Percentiles rank a stretch among this genome's conserved stretches.
These are phyloP conservation scores for Protomyces gravidus DNA, from an alignment of 1,139 yeast species.

Conservation along the genomic window DNA sequence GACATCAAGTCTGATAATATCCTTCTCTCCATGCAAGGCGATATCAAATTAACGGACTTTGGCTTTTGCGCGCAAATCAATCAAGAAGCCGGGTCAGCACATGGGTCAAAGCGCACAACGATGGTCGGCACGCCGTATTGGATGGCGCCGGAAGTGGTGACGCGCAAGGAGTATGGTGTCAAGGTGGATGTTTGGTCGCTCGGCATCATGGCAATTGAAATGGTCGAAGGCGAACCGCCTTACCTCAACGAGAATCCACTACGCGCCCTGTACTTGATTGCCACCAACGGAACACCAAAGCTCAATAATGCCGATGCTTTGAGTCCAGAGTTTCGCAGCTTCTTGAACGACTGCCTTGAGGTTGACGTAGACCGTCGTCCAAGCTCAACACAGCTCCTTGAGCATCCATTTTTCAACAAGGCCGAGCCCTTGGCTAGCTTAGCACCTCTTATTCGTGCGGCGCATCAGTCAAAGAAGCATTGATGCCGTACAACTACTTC, in stretches of 20 bases:
- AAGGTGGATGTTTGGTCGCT: slow-evolving; percentile 97
- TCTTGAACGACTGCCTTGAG: slow-evolving; percentile 72
- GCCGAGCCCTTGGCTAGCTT: slow-evolving; percentile 72
- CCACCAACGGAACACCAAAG: slow-evolving; percentile 92
- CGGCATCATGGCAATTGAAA: slow-evolving; percentile 96
- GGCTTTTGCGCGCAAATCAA: slow-evolving; percentile 96
- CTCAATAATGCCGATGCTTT: slow-evolving; percentile 83
- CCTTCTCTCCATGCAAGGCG: slow-evolving; percentile 72
- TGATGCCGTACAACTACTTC: no score
- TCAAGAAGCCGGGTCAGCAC: slow-evolving; percentile 51
- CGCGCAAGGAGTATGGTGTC: slow-evolving; percentile 91
- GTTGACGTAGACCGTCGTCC: slow-evolving; percentile 84
- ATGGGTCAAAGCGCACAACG: slow-evolving; percentile 70
- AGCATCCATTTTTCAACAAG: slow-evolving; percentile 63
- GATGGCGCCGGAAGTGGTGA: slow-evolving; percentile 99
- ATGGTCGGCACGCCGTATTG: slow-evolving; percentile 99
- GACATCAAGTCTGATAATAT: slow-evolving; percentile 95
- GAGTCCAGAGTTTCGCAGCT: slow-evolving; percentile 60
- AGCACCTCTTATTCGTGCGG: slow-evolving; percentile 51
- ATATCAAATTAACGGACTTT: slow-evolving; percentile 69
- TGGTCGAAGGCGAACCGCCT: slow-evolving; percentile 99
- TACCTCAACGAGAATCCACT: slow-evolving; percentile 92
- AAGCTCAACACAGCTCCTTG: slow-evolving; percentile 66
- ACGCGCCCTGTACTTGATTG: slow-evolving; percentile 80
- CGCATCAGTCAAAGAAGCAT: slow-evolving; percentile 17